These are phyloP conservation scores for Fistulinella prunicolor DNA, from an alignment of 768 basidiomycete species.

Conservation along the genomic window DNA sequence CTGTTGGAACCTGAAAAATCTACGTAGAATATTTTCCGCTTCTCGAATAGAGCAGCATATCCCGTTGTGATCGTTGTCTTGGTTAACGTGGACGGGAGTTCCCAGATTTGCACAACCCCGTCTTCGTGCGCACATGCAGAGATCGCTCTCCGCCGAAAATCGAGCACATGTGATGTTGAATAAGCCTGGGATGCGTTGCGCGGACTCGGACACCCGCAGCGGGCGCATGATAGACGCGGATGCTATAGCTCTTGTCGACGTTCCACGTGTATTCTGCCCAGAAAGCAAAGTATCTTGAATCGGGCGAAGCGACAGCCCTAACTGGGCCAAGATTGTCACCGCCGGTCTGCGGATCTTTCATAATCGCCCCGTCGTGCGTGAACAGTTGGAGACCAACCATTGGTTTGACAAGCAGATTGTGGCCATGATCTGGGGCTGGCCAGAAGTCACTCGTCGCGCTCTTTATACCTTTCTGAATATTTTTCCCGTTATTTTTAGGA, in stretches of 20 bases:
- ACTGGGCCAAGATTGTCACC: slow-evolving; percentile 1
- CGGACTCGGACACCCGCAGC: slow-evolving; percentile 14
- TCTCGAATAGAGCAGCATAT: slow-evolving; percentile 4
- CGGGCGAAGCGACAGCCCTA: slow-evolving; percentile 9
- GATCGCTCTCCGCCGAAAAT: slow-evolving; percentile 14
- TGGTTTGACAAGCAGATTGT: slow-evolving; percentile 9
- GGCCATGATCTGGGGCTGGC: slow-evolving; percentile 13
- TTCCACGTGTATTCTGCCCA: slow-evolving; percentile 20
- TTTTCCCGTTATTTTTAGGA: slow-evolving; percentile 7
- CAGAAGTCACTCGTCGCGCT: neutral
- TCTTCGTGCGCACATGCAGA: slow-evolving; percentile 15
- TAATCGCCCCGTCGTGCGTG: neutral
- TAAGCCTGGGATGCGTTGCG: slow-evolving; percentile 14
- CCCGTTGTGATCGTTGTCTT: slow-evolving; percentile 10
- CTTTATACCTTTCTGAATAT: neutral
- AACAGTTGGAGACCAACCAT: slow-evolving; percentile 8
- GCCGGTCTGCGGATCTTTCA: slow-evolving; percentile 12
- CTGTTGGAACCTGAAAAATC: no score
- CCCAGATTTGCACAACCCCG: slow-evolving; percentile 19
- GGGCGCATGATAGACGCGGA: slow-evolving; percentile 14
- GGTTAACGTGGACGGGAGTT: slow-evolving; percentile 8
- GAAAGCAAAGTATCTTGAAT: slow-evolving; percentile 19
- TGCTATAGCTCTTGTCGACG: slow-evolving; percentile 12
- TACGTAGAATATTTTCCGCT: no score
- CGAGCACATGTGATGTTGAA: slow-evolving; percentile 9